Base-by-base conservation (phyloP, 2,329 filamentous ascomycete genomes). In the Lachnellula willkommii region DNA sequence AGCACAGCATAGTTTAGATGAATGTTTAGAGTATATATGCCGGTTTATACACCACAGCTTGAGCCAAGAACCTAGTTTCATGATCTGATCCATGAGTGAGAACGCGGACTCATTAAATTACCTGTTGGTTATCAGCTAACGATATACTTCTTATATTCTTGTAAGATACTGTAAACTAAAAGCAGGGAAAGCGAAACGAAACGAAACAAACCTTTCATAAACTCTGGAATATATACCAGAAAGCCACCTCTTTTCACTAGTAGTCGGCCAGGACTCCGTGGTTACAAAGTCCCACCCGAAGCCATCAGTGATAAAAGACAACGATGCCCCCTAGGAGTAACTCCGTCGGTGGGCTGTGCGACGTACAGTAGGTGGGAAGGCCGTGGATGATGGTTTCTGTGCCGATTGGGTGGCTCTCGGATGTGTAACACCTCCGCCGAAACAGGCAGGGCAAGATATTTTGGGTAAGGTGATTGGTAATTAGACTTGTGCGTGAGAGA, bases 211-310 rank as follows among this genome's bases (percentile, higher is more conserved):
- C 75, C 76, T 57, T 73, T 66, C 72, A 78, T 76, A 58, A 80
- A 77, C 56, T 80, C 76, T 0, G 77, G 78, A 26, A 78, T 58
- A 59, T 77, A 76, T 28, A 79, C 75, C 6, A 67, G 66, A 59
- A 71, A 76, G 3, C 66, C 67, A 1, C 74, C 73, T 53, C 71
- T 71, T 50, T 72, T 66, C 12, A 77, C 76, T 78, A 79, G 22
- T 66, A 63, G 60, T 80, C 77, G 2, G 75, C 75, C 6, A 80
- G 63, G 1, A 77, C 65, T 24, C 76, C 68, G 42, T 72, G 73
- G 60, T 80, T 79, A 68, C 64, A 32, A 79, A 69, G 9, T 71
- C 64, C 73, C 75, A 78, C 11, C 78, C 77, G 57, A 79, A 79
- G 3, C 72, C 71, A 63, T 80, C 77, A 3, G 75, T 66, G 45